phyloP scores from a whole-genome alignment of 805 yeast genomes.

The Wickerhamomyces alni region DNA sequence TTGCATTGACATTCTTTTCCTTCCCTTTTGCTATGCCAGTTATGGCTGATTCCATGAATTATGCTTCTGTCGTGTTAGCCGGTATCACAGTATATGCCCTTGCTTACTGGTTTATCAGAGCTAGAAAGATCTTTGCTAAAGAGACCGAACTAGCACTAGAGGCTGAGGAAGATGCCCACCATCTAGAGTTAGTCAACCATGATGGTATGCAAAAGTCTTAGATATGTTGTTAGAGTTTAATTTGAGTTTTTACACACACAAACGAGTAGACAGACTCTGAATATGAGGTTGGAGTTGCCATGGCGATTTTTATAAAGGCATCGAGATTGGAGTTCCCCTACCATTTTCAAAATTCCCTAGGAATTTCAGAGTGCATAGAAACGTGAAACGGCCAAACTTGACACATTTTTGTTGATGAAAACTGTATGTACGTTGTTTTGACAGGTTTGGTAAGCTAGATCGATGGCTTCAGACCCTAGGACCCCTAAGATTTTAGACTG shows the following conservation, averaged over 20 bases:
- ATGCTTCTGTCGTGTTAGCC: conserved; percentile 50
- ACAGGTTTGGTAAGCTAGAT: not conserved
- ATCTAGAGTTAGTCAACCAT: not conserved
- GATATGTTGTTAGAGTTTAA: not conserved
- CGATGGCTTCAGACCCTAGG: not conserved
- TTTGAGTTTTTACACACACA: not conserved
- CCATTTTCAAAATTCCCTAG: conserved; percentile 4
- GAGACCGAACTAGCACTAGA: not conserved
- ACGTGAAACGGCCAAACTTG: not conserved
- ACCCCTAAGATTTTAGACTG: too few species aligned
- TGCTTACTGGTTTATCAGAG: conserved; percentile 46
- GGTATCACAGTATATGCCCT: conserved; percentile 40
- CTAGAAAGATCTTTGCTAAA: conserved; percentile 25
- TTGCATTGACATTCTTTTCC: conserved; percentile 54
- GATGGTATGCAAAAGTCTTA: not conserved
- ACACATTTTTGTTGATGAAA: conserved; percentile 1
- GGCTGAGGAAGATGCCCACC: not conserved
- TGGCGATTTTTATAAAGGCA: too few species aligned
- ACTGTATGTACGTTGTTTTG: not conserved
- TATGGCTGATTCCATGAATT: conserved; percentile 57
- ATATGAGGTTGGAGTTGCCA: too few species aligned
- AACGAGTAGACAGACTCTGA: not conserved
- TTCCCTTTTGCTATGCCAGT: conserved; percentile 65
- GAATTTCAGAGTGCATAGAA: conserved; percentile 6
- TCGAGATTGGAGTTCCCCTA: too few species aligned